Base-by-base conservation (phyloP, 2,329 filamentous ascomycete species). In the Immersiporthe knoxdaviesiana region DNA sequence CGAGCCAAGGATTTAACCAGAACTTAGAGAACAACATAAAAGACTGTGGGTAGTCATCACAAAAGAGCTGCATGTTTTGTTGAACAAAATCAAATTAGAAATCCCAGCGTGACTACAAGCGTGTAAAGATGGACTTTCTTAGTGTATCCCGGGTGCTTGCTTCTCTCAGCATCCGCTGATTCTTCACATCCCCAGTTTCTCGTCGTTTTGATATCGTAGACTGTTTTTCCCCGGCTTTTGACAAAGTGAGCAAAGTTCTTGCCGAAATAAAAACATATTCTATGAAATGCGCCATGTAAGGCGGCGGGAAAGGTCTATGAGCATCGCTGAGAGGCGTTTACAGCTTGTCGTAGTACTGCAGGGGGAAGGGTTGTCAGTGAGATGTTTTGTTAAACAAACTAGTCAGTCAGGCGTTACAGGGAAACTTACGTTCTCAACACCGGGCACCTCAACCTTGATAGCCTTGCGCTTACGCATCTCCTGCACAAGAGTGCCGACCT, bases 401-500 rank as follows among this genome's bases (percentile, higher is more conserved):
- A n/a, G 8, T 47, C 16, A 27, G 37, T 16, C 35, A 30, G 56
- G 2, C 6, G 0, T 10, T 32, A 11, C 56, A 21, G 2, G 21
- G 70, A 69, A 74, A 92, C 93, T 93, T 90, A 96, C 93, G 89
- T 97, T 97, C 81, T 93, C 93, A 86, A 94, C 91, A 82, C 91
- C 92, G 78, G 96, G 95, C 81, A 97, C 92, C 79, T 93, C 89
- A 80, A 91, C 85, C 93, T 99, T 99, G 88, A 99, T 87, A 93
- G 95, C 96, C 93, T 99, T 99, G 86, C 95, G 93, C 91, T 97
- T 97, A 82, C 96, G 94, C 91, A 97, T 97, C 71, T 91, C 89
- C 81, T 87, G 85, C 77, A 98, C 93, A 78, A 97, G 87, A 81
- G 88, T 83, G 81, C 94, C 96, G 78, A 91, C 88, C 89, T 94